These are phyloP conservation scores for Melanogaster broomeanus DNA, from an alignment of 768 basidiomycete genomes.

Conservation along the genomic window DNA sequence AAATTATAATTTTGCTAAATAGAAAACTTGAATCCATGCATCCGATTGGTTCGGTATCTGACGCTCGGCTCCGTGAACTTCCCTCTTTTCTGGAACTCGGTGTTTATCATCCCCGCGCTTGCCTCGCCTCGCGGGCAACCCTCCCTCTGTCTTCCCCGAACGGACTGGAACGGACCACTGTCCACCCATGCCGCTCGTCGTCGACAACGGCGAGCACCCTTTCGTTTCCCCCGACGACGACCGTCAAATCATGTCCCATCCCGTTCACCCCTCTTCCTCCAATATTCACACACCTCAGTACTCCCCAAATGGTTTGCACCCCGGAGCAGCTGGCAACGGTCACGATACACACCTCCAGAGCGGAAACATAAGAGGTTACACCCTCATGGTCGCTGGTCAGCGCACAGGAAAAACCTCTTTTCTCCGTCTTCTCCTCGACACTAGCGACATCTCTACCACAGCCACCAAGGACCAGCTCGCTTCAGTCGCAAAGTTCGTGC, in stretches of 20 bases:
- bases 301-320: constrained; percentile 27
- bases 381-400: constrained; percentile 81
- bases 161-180: constrained; percentile 45
- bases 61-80: constrained; percentile 46
- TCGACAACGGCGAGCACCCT: constrained; percentile 60
- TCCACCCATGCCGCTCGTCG: constrained; percentile 47
- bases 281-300: constrained; percentile 22
- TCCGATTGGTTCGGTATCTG: constrained; percentile 68
- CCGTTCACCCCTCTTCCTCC: constrained; percentile 29
- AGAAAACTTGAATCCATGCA: constrained; percentile 26
- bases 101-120: constrained; percentile 66
- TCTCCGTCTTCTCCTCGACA: constrained; percentile 83
- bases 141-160: constrained; percentile 45
- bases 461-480: constrained; percentile 75
- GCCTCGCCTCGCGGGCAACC: constrained; percentile 62
- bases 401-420: constrained; percentile 87
- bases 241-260: constrained; percentile 23
- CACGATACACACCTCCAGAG: constrained; percentile 21
- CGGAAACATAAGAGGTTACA: constrained; percentile 44
- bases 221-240: constrained; percentile 46
- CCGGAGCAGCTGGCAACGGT: constrained; percentile 29
- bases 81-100: constrained; percentile 44
- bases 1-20: constrained; percentile 31
- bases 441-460: constrained; percentile 62
- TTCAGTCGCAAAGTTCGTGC: constrained; percentile 80